Base-by-base conservation (phyloP, 768 basidiomycete species). In the Inosperma sp. region DNA sequence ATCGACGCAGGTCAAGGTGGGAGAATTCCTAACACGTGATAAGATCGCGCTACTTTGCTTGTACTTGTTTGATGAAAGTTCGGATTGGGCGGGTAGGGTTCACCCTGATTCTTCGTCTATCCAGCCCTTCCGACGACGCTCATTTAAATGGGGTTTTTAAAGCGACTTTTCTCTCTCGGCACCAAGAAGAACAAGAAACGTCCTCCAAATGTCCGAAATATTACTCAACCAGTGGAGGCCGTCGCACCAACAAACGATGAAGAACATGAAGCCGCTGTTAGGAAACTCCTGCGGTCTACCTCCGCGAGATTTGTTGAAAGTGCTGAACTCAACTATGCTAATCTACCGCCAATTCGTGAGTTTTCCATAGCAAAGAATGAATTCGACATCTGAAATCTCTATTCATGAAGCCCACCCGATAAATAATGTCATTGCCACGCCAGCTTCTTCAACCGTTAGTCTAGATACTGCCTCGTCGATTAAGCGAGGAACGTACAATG, bases 321-420 rank as follows among this genome's bases (percentile, higher is more conserved):
- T 40, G 27, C 78, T 7, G 82, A 82, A 57, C 64, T 76, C 7
- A 79, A 82, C 59, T 79, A 82, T 58, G 61, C 72, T 19, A 71
- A 77, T 42, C 64, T 89, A 7, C 82, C 86, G 17, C 84, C 86
- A 46, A 67, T 88, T 54, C 86, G 88, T 90, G 61, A 70, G 88
- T 48, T 48, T 8, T 33, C 30, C 33, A 25, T 26, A 9, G 43
- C 26, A 9, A 21, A 30, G 48, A 40, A 50, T 26, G 59, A 31
- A 65, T 35, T 51, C 39, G 22, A 25, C 49, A 43, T 42, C 47
- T n/a, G n/a, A n/a, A n/a, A 17, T 40, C 23, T 39, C 14, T 44
- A 31, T 37, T 13, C 49, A n/a, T n/a, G 26, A 48, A 84, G 83
- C 83, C 8, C 85, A 87, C 59, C 86, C 86, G 8, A 83, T 85